Evolutionary conservation across 2,329 filamentous ascomycete genomes (phyloP), one percentile per base, ranked within the genome.

Genomic region (Alternaria panax): DNA sequence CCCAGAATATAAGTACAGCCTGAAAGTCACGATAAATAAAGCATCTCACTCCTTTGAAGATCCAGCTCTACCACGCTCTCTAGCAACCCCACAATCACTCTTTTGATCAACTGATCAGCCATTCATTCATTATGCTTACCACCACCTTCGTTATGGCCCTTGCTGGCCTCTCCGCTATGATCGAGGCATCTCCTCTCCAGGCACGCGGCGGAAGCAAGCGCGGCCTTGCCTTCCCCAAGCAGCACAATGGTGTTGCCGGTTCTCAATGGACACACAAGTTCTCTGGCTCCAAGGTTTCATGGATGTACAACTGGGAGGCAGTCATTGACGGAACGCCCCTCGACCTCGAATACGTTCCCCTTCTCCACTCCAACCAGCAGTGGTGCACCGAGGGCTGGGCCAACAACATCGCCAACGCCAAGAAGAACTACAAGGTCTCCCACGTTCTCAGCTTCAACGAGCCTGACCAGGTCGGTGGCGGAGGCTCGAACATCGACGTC

Each of bases 281-380:
- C 57, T 46, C 62, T 16, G 56, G 50, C 52, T 50, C 63, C 25
- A 63, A 84, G 59, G 80, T 86, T 69, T 75, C 77, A 24, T 92
- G 89, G 89, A 83, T 80, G 51, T 90, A 90, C 81, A 90, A 91
- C 83, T 92, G 90, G 90, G 87, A 80, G 54, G 71, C 69, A 9
- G 65, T 68, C 53, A 83, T 84, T 46, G 69, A 69, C 18, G 74
- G 82, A 42, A 73, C 78, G 47, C 78, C 79, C 30, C 76, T 80
- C 53, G 59, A 74, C 25, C 70, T 88, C 65, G 82, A 85, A 75
- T 93, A 82, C 78, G 84, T 90, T 38, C 90, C 91, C 60, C 89
- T 75, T 41, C 68, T 77, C 8, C 76, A 77, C 69, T 67, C 65
- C 48, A 68, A 70, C 60, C 55, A 67, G 25, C 60, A 65, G n/a